Base-by-base conservation (phyloP, 2,329 filamentous ascomycete species). In the Xylaria sp. region DNA sequence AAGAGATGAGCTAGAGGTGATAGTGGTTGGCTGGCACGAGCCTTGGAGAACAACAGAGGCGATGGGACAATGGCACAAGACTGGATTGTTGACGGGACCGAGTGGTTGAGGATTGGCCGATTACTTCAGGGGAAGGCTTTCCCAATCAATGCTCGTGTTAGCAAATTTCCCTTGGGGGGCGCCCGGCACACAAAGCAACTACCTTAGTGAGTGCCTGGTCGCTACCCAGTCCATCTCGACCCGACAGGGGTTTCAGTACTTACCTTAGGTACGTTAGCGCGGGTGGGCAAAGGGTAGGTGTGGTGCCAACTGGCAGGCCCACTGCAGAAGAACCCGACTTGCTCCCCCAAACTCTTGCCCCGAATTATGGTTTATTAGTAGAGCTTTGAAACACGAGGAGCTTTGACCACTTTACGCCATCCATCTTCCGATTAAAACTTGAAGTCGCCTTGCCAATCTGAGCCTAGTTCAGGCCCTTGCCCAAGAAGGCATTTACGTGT, bases 41-140 rank as follows among this genome's bases (percentile, higher is more conserved):
- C 50, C 43, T 46, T 56, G 51, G 35, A 46, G 35, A 51, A 58
- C 55, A 51, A 61, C 63, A 60, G 67, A 70, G 71, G 74, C 73
- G 70, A 71, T 67, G 68, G 55, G 43, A n/a, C n/a, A n/a, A n/a
- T n/a, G n/a, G n/a, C n/a, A n/a, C n/a, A n/a, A n/a, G n/a, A n/a
- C n/a, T n/a, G n/a, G n/a, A 53, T 56, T 63, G 60, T 56, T 71
- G 70, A 73, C 72, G 68, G 71, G 64, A 66, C 69, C 67, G 43
- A 60, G 57, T 65, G 64, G 60, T 61, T 65, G 65, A 67, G 35
- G 56, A 25, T 40, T n/a, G 70, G 69, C 71, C 74, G 68, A 69
- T 72, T 4, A 66, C 71, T 74, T 77, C 74, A 76, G 75, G 75
- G 75, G 75, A 73, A 75, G 71, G 66, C 55, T 62, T 66, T 71